These are phyloP conservation scores for Apiospora sp. DNA, from an alignment of 2,329 filamentous ascomycete genomes.

Conservation along the genomic window DNA sequence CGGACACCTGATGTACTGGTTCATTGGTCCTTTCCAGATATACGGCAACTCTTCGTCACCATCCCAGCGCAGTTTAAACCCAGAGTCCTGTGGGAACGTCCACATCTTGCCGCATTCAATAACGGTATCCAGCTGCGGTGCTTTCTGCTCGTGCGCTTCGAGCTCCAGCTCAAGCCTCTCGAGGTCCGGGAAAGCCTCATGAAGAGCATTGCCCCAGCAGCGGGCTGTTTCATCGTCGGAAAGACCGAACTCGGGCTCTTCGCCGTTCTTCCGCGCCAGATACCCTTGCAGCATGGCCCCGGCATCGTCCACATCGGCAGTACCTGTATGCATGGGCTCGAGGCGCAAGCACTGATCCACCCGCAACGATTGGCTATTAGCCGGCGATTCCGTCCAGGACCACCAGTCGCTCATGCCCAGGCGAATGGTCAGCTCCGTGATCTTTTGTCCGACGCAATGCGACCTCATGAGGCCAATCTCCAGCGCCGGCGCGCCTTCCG, in stretches of 20 bases:
- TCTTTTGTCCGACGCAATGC: slow-evolving; percentile 28
- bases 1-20: neutral
- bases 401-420: slow-evolving; percentile 40
- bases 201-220: slow-evolving; percentile 38
- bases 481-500: neutral
- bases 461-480: neutral
- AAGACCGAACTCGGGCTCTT: slow-evolving; percentile 36
- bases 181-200: slow-evolving; percentile 38
- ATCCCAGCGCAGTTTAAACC: slow-evolving; percentile 35
- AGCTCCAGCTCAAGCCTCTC: slow-evolving; percentile 36
- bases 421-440: slow-evolving; percentile 37
- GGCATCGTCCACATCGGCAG: slow-evolving; percentile 27
- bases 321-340: slow-evolving; percentile 39
- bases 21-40: slow-evolving; percentile 1
- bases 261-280: slow-evolving; percentile 35
- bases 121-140: slow-evolving; percentile 36
- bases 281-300: slow-evolving; percentile 37
- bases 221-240: slow-evolving; percentile 36
- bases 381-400: slow-evolving; percentile 33
- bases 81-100: slow-evolving; percentile 36
- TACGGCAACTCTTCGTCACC: slow-evolving; percentile 30
- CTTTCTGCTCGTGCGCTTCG: slow-evolving; percentile 37
- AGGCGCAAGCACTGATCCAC: slow-evolving; percentile 31
- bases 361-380: slow-evolving; percentile 27
- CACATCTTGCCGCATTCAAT: slow-evolving; percentile 38